A percentile compares a stretch with the other conserved stretches of the same genome.
Evolutionary conservation across 1,139 yeast genomes (phyloP).

Genomic region (Scheffersomyces parashehatae): DNA sequence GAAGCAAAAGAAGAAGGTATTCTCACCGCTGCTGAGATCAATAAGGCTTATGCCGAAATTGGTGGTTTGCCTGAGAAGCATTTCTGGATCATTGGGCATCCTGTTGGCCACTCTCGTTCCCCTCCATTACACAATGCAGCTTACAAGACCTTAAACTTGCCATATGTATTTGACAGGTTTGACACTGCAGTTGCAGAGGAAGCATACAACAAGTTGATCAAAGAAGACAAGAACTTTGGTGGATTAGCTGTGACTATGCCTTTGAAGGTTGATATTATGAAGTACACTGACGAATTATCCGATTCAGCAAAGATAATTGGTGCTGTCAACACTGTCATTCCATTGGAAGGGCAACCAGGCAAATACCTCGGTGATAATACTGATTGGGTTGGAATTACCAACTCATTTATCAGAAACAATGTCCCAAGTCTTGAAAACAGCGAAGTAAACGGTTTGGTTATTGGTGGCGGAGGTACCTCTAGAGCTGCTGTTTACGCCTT

Average conservation of each 20-base stretch:
- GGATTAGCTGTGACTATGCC: slow-evolving; percentile 95
- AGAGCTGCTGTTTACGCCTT: slow-evolving; percentile 93
- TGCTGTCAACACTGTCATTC: slow-evolving; percentile 87
- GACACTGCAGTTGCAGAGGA: slow-evolving; percentile 66
- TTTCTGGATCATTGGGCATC: slow-evolving; percentile 80
- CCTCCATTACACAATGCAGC: slow-evolving; percentile 83
- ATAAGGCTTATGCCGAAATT: slow-evolving; percentile 55
- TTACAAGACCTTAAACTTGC: slow-evolving; percentile 70
- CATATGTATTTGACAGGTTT: slow-evolving; percentile 66
- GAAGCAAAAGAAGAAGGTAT: slow-evolving; percentile 76
- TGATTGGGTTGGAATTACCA: slow-evolving; percentile 88
- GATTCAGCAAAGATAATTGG: slow-evolving; percentile 80
- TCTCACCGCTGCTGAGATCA: slow-evolving; percentile 60
- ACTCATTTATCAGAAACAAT: slow-evolving; percentile 64
- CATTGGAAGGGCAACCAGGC: slow-evolving; percentile 46
- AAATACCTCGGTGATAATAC: slow-evolving; percentile 84
- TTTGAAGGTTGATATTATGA: slow-evolving; percentile 74
- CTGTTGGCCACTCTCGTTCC: slow-evolving; percentile 83
- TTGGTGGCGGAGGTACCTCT: slow-evolving; percentile 98
- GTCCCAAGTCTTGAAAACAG: slow-evolving; percentile 45
- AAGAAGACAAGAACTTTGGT: slow-evolving; percentile 58
- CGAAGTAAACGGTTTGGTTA: slow-evolving; percentile 60
- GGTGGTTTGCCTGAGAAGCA: slow-evolving; percentile 62
- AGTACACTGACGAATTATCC: slow-evolving; percentile 61
- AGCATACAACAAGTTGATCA: slow-evolving; percentile 49